Conservation (phyloP, 2,329 filamentous ascomycete species). For the Fusarium sp. region DNA sequence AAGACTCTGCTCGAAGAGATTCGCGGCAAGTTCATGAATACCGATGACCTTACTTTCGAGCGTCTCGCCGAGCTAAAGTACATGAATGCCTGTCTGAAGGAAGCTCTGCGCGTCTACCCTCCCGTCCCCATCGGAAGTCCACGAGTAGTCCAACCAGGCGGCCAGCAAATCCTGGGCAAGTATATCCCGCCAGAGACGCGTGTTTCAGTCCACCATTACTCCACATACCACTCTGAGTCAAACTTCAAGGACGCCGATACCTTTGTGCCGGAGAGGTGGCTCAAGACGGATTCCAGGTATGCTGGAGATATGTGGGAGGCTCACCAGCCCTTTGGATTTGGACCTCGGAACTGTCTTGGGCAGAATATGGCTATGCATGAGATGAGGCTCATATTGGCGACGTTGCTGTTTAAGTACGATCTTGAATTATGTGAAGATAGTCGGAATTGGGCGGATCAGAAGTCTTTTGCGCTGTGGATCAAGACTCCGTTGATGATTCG, state of each 20-base stretch:
- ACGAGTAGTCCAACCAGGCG: neutral
- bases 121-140: constrained; percentile 15
- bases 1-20: neutral
- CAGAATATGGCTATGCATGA: constrained; percentile 24
- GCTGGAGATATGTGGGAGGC: neutral
- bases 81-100: constrained; percentile 8
- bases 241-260: constrained; percentile 2
- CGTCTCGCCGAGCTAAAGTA: neutral
- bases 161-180: constrained; percentile 6
- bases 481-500: constrained; percentile 8
- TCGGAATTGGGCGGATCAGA: constrained; percentile 3
- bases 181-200: neutral
- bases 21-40: neutral
- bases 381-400: constrained; percentile 5
- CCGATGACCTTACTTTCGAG: neutral
- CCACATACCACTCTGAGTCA: constrained; percentile 1
- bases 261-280: neutral
- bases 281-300: constrained; percentile 4
- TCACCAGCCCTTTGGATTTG: constrained; percentile 3
- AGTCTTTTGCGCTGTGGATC: neutral
- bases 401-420: constrained; percentile 1
- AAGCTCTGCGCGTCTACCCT: neutral
- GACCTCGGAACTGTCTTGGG: neutral
- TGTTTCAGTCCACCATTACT: constrained; percentile 11
- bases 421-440: constrained; percentile 1